Evolutionary conservation across 345 rosid species (phyloP).

Genomic region (Brassica carinata): DNA sequence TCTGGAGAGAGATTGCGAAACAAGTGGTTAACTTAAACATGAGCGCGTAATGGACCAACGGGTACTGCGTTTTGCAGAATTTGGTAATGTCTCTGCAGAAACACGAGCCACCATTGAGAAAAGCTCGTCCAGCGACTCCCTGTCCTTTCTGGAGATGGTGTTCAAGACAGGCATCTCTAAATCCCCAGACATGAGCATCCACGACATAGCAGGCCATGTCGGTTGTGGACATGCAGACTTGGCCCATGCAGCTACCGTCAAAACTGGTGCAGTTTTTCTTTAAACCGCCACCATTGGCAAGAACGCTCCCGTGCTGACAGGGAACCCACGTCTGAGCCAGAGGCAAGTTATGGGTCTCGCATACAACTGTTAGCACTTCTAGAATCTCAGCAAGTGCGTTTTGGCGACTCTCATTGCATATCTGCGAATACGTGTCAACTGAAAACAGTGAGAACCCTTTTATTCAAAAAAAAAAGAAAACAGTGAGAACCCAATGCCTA

Average conservation of each 20-base stretch:
- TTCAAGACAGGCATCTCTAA: background rate
- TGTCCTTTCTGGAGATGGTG: constrained; percentile 87
- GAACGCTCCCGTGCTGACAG: constrained; percentile 80
- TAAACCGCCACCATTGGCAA: constrained; percentile 82
- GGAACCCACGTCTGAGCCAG: constrained; percentile 99
- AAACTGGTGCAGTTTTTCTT: constrained; percentile 86
- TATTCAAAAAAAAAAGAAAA: too few relatives aligned
- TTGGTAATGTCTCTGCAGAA: constrained; percentile 49
- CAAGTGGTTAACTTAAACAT: constrained; percentile 44
- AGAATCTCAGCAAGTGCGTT: constrained; percentile 89
- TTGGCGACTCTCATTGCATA: constrained; percentile 86
- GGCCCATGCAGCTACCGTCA: constrained; percentile 89
- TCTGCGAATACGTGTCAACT: constrained; percentile 51
- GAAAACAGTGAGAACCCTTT: constrained; percentile 22
- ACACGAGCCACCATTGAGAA: constrained; percentile 72
- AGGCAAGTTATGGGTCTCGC: constrained; percentile 86
- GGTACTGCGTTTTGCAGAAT: background rate
- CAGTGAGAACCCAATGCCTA: constrained; percentile 7
- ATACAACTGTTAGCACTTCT: constrained; percentile 83
- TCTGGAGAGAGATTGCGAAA: constrained; percentile 82
- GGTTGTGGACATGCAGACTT: constrained; percentile 90
- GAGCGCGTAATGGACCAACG: background rate
- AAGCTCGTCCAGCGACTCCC: constrained; percentile 90
- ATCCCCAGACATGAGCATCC: background rate
- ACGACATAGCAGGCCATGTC: background rate